Base-by-base conservation (phyloP, 768 basidiomycete genomes). In the Hypholoma fasciculare region DNA sequence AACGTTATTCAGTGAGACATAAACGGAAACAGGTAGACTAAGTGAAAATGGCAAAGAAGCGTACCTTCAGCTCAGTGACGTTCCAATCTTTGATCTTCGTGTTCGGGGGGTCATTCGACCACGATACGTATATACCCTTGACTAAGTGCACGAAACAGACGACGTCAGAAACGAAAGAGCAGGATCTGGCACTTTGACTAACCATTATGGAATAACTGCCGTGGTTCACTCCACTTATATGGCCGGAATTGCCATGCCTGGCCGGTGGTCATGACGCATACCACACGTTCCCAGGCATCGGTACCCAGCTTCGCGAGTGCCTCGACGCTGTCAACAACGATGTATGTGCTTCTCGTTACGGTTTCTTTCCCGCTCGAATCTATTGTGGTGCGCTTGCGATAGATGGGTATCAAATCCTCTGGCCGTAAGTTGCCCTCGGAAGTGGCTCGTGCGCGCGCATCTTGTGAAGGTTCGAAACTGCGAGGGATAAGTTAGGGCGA, bases 171-270 rank as follows among this genome's bases (percentile, higher is more conserved):
- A 39, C 13, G 19, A 30, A 37, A 27, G 9, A 12, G 27, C 5
- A 47, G 8, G 42, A 13, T 34, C 20, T 13, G 20, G 16, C 7
- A 47, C 8, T 16, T 26, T 8, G 65, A 54, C 78, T 47, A 62
- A 96, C 96, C 95, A 67, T 98, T 90, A 68, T 97, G 92, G 74
- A 99, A 98, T 26, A 99, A 73, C 51, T 90, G 83, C 59, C 87
- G 86, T 1, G 97, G 97, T 67, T 98, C 95, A 50, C 82, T 87
- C 96, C 96, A 99, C 70, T 96, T 96, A 76, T 98, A 98, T 16
- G 92, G 90, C 57, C 88, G 81, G 75, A 99, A 99, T 70, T 99
- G 97, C 97, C 97, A 98, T 34, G 91, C 89, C 65, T 98, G 96
- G 1, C 97, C 97, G 0, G 97, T 99, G 8, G 97, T 98, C 86